These are phyloP conservation scores for Galeopsis tetrahit DNA, from an alignment of 257 asterid species.

Conservation along the genomic window DNA sequence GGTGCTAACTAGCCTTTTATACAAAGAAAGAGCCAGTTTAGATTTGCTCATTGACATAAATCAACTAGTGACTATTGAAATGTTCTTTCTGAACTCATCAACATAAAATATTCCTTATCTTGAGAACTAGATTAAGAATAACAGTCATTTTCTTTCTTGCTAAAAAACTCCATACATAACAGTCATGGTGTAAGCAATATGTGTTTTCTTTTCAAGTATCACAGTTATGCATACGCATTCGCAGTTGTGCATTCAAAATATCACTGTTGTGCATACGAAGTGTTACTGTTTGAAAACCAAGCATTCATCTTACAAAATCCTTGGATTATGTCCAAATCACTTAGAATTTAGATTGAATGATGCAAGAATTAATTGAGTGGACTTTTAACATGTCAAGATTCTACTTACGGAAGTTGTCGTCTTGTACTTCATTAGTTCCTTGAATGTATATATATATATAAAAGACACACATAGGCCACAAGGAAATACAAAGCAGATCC, in stretches of 20 bases:
- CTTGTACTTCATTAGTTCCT: background rate
- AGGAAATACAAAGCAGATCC: background rate
- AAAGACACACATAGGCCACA: too few relatives aligned
- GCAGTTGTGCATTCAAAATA: too few relatives aligned
- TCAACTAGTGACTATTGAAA: constrained; percentile 3
- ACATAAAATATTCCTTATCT: background rate
- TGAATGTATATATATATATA: background rate
- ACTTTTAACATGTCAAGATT: background rate
- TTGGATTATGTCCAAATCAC: background rate
- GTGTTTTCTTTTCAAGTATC: too few relatives aligned
- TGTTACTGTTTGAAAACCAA: background rate
- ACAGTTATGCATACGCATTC: too few relatives aligned
- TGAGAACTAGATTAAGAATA: too few relatives aligned
- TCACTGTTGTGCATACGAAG: too few relatives aligned
- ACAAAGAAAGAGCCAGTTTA: background rate
- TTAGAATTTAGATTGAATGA: background rate
- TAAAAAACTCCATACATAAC: background rate
- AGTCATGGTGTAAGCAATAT: background rate
- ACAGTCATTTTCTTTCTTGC: background rate
- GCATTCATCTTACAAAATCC: background rate
- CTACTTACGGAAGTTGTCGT: background rate
- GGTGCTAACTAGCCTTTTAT: background rate
- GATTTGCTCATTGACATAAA: constrained; percentile 1
- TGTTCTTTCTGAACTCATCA: background rate
- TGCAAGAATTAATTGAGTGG: background rate